These are phyloP conservation scores for Anthoceros angustus DNA, from an alignment of 225 moss, liverwort and hornwort genomes.

Conservation along the genomic window DNA sequence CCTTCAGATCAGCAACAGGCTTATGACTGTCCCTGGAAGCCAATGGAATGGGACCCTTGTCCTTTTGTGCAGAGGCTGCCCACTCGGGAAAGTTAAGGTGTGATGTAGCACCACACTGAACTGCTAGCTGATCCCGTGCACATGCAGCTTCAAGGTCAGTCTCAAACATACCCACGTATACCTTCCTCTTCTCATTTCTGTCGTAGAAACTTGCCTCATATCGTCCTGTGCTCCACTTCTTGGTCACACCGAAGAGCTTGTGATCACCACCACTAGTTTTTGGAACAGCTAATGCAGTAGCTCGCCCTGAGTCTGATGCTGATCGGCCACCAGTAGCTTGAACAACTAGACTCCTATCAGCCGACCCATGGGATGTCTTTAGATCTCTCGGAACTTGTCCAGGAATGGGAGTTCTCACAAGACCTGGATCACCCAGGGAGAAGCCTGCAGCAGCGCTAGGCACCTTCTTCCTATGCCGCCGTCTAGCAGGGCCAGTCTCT, in stretches of 20 bases:
- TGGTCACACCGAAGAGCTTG: not conserved
- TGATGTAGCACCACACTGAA: slow-evolving; percentile 49
- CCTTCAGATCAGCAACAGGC: not conserved
- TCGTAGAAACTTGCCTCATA: slow-evolving; percentile 60
- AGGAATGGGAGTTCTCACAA: not conserved
- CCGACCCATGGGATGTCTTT: not conserved
- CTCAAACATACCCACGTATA: slow-evolving; percentile 42
- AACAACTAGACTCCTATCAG: not conserved
- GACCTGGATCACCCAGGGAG: not conserved
- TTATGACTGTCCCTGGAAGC: not conserved
- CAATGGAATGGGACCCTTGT: not conserved
- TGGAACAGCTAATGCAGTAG: not conserved
- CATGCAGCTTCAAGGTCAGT: slow-evolving; percentile 46
- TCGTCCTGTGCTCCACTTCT: slow-evolving; percentile 23
- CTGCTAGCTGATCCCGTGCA: slow-evolving; percentile 49
- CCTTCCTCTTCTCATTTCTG: slow-evolving; percentile 62
- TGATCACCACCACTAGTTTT: slow-evolving; percentile 1
- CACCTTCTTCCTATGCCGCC: not conserved
- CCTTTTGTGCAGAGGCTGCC: not conserved
- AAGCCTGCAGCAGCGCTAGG: not conserved
- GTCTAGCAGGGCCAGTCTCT: not conserved
- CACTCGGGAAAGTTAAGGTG: slow-evolving; percentile 40
- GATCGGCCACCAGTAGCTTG: not conserved
- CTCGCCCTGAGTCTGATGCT: not conserved
- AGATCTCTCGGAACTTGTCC: not conserved